Evolutionary conservation across 2,329 filamentous ascomycete species (phyloP), one percentile per base, ranked within the genome.

Genomic region (Uncinocarpus reesii): DNA sequence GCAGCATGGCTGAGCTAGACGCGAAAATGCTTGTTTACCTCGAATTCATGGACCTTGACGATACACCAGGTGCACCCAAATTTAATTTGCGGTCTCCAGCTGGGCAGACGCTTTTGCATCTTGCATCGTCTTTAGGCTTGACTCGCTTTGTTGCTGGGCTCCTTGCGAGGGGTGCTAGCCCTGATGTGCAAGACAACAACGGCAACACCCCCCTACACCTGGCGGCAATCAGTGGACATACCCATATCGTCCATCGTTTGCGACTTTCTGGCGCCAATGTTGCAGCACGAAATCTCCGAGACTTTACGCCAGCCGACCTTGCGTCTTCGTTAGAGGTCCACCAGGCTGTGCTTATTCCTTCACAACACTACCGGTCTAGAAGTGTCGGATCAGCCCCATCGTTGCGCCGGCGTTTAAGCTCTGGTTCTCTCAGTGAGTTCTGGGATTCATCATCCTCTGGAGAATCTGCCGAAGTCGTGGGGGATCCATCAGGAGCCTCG

Each of bases 141-240:
- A 77, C 81, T 53, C 78, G 84, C 40, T 83, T 93, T 54, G 84
- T 84, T 42, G 84, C 84, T 10, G 85, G 81, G 24, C 73, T 93
- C 21, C 70, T 93, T 16, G 83, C 81, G 7, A 77, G 85, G 54
- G 84, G 86, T n/a, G 86, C 85, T 16, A 83, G 84, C 58, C 79
- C 83, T 1, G 81, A 90, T 58, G 71, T 80, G 31, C 77, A 80
- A 48, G 87, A 94, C 61, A 83, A 80, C 53, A 83, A 83, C 42
- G 86, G 86, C 18, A 90, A 86, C 64, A 87, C 85, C 3, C 80
- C 87, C 11, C 75, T 93, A 69, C 86, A 93, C 63, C 77, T 90
- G 60, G 86, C 87, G 16, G 81, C 84, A 21, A 76, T 93, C 59
- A 82, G 84, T 63, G 79, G 82, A 53, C 81, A 88, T 59, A 70